Evolutionary conservation across 2,329 filamentous ascomycete species (phyloP), one percentile per base, ranked within the genome.

Genomic region (Trichoderma polysporum): DNA sequence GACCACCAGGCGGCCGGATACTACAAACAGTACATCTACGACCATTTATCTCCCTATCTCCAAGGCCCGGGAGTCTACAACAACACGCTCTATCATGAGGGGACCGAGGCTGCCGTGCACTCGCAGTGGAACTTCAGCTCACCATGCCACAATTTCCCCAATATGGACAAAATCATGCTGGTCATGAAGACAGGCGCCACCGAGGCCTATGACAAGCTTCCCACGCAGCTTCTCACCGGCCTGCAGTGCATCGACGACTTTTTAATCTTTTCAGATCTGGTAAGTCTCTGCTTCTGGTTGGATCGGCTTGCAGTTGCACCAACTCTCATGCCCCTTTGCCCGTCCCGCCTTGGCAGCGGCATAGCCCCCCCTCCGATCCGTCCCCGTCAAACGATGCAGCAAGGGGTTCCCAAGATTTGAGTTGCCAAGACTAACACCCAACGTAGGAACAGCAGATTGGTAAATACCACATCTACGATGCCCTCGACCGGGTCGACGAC

Each of bases 121-220:
- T 71, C 75, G 53, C 76, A 76, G 45, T 79, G 76, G 62, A 79
- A 79, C 70, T 77, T 79, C 45, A 77, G 72, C 68, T 69, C 72
- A 17, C 74, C 76, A 1, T 85, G 83, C 71, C 74, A 76, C 50
- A 75, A 75, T 67, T 81, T 84, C 60, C 81, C 81, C 12, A 71
- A 79, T 63, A 79, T 79, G 41, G 76, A 81, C 33, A 79, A 80
- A 68, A 77, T 85, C 52, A 77, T 83, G 35, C 75, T 88, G 31
- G 79, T 88, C 66, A 83, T 88, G 77, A 88, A 88, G 76, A 88
- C 86, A 1, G 85, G 86, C 53, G 84, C 85, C 2, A 86, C 84
- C 50, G 85, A 87, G 72, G 78, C 82, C 13, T 84, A 80, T 70
- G 80, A 84, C 29, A 84, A 84, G 69, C 74, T 88, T 4, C 85